Evolutionary conservation across 129 eudicot genomes (phyloP).

Genomic region (Flaveria bidentis): DNA sequence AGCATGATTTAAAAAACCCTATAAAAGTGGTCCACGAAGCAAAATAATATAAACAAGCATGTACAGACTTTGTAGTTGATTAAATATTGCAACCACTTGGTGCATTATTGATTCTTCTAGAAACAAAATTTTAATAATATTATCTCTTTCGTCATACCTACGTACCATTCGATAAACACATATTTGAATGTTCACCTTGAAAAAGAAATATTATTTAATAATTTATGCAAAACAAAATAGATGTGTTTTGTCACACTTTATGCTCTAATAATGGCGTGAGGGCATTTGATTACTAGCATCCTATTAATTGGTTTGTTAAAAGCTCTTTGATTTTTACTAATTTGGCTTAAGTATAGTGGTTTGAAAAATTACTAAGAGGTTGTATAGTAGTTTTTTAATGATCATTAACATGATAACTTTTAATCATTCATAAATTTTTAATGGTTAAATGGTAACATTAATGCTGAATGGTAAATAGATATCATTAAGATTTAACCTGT

Average conservation of each 20-base stretch:
- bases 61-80: not conserved
- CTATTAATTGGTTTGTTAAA: not conserved
- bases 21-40: not conserved
- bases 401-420: too few species aligned
- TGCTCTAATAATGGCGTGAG: not conserved
- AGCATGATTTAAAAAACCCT: too few species aligned
- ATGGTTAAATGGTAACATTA: too few species aligned
- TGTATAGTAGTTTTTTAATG: too few species aligned
- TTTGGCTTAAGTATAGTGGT: too few species aligned
- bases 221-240: not conserved
- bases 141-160: not conserved
- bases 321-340: too few species aligned
- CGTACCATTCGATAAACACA: not conserved
- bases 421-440: too few species aligned
- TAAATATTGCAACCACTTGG: not conserved
- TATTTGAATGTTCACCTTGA: not conserved
- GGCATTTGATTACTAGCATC: not conserved
- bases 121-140: not conserved
- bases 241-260: conserved; percentile 1
- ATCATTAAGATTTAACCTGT: too few species aligned
- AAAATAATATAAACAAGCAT: too few species aligned
- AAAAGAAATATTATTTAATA: not conserved
- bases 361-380: too few species aligned
- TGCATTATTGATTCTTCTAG: conserved; percentile 13
- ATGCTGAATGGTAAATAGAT: too few species aligned